These are phyloP conservation scores for Panus rudis DNA, from an alignment of 768 basidiomycete species.

Conservation along the genomic window DNA sequence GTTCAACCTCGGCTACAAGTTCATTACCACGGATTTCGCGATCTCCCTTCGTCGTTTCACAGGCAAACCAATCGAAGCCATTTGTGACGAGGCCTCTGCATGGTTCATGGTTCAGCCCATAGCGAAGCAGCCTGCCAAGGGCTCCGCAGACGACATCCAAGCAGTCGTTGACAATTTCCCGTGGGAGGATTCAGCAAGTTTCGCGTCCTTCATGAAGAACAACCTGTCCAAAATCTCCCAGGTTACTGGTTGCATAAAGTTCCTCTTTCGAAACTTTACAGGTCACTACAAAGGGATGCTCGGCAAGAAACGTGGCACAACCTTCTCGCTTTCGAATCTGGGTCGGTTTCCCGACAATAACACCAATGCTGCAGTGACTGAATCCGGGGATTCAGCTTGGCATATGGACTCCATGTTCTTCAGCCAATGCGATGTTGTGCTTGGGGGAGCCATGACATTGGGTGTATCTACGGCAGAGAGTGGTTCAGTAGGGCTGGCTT, in stretches of 20 bases:
- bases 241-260: slow-evolving; percentile 29
- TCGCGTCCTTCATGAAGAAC: slow-evolving; percentile 21
- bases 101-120: too few relatives aligned
- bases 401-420: slow-evolving; percentile 12
- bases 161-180: slow-evolving; percentile 21
- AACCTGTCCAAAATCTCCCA: slow-evolving; percentile 13
- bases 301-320: slow-evolving; percentile 27
- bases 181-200: slow-evolving; percentile 26
- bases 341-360: slow-evolving; percentile 23
- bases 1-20: not conserved
- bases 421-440: slow-evolving; percentile 12
- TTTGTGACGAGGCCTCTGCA: slow-evolving; percentile 3
- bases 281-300: slow-evolving; percentile 22
- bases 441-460: slow-evolving; percentile 15
- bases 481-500: too few relatives aligned
- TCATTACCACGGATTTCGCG: not conserved
- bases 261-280: slow-evolving; percentile 25
- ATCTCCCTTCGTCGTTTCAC: slow-evolving; percentile 3
- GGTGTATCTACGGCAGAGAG: too few relatives aligned
- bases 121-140: too few relatives aligned
- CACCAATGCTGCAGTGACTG: not conserved
- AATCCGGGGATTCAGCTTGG: slow-evolving; percentile 12
- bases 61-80: not conserved
- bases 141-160: too few relatives aligned
- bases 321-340: slow-evolving; percentile 34